Evolutionary conservation across 2,329 filamentous ascomycete genomes (phyloP).

Genomic region (Phoma herbarum): DNA sequence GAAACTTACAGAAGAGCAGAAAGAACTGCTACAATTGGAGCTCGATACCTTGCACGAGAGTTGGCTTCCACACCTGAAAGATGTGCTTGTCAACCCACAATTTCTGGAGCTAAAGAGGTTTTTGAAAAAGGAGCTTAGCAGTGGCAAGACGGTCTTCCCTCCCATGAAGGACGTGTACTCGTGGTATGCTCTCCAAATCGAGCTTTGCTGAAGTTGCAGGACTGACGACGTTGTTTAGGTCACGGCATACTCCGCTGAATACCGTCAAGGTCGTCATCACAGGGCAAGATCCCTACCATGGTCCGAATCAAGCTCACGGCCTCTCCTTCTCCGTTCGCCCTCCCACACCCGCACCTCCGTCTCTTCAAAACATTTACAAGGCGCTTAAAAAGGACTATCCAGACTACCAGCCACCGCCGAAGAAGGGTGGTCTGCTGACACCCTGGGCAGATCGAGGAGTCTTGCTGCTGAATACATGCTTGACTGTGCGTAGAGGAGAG

Average conservation of each 20-base stretch:
- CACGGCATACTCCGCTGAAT: conserved; percentile 87
- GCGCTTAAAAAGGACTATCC: conserved; percentile 90
- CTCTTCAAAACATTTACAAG: conserved; percentile 92
- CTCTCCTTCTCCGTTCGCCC: conserved; percentile 94
- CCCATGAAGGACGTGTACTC: conserved; percentile 91
- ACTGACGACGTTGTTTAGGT: conserved; percentile 66
- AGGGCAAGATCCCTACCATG: conserved; percentile 98
- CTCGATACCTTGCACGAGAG: conserved; percentile 91
- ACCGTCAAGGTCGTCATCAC: conserved; percentile 92
- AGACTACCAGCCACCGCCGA: conserved; percentile 75
- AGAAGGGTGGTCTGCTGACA: conserved; percentile 81
- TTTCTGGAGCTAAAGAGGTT: conserved; percentile 92
- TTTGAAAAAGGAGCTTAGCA: conserved; percentile 76
- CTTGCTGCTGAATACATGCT: conserved; percentile 90
- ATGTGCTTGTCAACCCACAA: conserved; percentile 78
- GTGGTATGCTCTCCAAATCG: conserved; percentile 68
- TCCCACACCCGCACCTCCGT: conserved; percentile 87
- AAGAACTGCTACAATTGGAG: conserved; percentile 82
- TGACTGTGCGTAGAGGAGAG: conserved; percentile 90
- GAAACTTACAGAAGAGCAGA: conserved; percentile 81
- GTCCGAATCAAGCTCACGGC: conserved; percentile 92
- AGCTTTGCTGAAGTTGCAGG: not conserved
- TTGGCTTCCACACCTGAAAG: conserved; percentile 89
- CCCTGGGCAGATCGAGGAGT: conserved; percentile 96
- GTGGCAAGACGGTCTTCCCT: conserved; percentile 83